A percentile compares a stretch with the other conserved stretches of the same genome.
These are phyloP conservation scores for Ceraceosorus bombacis DNA, from an alignment of 1,284 basidiomycete genomes.

Conservation along the genomic window DNA sequence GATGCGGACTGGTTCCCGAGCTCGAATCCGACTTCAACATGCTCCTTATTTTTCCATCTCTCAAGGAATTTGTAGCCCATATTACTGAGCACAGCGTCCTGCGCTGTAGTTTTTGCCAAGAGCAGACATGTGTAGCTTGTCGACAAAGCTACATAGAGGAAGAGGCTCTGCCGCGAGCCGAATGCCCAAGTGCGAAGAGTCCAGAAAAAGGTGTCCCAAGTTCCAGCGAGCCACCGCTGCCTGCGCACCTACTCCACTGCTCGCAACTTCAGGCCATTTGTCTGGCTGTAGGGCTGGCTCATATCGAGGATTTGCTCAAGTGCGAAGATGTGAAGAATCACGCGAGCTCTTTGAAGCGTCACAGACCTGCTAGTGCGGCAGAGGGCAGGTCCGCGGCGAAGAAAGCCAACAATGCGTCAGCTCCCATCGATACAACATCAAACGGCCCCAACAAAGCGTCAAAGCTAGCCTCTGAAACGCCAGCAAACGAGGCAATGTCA, in stretches of 20 bases:
- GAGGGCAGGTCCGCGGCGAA: background rate
- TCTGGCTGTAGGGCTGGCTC: slow-evolving; percentile 16
- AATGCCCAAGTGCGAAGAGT: background rate
- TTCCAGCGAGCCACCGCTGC: background rate
- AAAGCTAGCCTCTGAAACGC: background rate
- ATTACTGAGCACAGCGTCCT: background rate
- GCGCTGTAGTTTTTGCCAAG: background rate
- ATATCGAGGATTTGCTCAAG: slow-evolving; percentile 10
- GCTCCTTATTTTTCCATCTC: background rate
- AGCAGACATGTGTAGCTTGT: slow-evolving; percentile 1
- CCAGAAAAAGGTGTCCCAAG: background rate
- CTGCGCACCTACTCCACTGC: slow-evolving; percentile 10
- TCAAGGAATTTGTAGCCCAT: background rate
- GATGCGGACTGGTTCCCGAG: background rate
- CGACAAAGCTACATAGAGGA: background rate
- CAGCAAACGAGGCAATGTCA: background rate
- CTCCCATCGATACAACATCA: background rate
- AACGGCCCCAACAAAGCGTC: background rate
- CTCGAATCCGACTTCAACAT: too few species aligned
- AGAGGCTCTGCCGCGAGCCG: background rate
- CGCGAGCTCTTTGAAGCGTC: background rate
- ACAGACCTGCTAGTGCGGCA: background rate
- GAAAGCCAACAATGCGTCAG: background rate
- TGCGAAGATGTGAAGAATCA: background rate
- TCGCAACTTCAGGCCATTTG: slow-evolving; percentile 8